phyloP scores from a whole-genome alignment of 768 basidiomycete genomes.

The Pleurotus djamor region DNA sequence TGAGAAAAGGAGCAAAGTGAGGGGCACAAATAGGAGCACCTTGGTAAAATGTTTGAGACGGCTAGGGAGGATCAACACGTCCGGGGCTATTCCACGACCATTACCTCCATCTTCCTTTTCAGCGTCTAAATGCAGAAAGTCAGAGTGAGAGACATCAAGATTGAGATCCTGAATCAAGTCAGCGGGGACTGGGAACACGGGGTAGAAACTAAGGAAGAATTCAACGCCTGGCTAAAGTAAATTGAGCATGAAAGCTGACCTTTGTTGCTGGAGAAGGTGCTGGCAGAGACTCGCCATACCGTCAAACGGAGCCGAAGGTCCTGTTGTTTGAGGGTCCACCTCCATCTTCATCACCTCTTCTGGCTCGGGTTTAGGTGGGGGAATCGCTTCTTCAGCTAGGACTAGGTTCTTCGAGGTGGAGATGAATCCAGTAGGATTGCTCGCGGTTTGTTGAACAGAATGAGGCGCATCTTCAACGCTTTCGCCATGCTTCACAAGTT shows the following conservation, averaged over 20 bases:
- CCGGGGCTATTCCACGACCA: constrained; percentile 54
- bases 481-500: constrained; percentile 65
- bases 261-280: constrained; percentile 84
- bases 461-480: not conserved
- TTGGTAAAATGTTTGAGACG: constrained; percentile 88
- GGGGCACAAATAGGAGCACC: constrained; percentile 35
- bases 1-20: not conserved
- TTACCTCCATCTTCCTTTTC: constrained; percentile 24
- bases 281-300: constrained; percentile 77
- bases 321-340: constrained; percentile 33
- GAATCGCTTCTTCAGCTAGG: not conserved
- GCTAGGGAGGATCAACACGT: constrained; percentile 87
- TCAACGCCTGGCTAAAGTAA: not conserved
- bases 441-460: not conserved
- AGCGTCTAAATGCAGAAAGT: constrained; percentile 33
- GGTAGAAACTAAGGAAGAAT: constrained; percentile 76
- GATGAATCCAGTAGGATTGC: not conserved
- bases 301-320: constrained; percentile 56
- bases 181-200: constrained; percentile 83
- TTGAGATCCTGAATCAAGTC: constrained; percentile 81
- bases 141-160: constrained; percentile 82
- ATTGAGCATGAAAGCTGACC: constrained; percentile 39
- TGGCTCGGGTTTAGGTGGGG: not conserved
- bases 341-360: constrained; percentile 27
- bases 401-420: not conserved